Percentiles rank a stretch among this genome's conserved stretches.
Conservation (phyloP, 805 yeast species). For the Spathaspora girioi region DNA sequence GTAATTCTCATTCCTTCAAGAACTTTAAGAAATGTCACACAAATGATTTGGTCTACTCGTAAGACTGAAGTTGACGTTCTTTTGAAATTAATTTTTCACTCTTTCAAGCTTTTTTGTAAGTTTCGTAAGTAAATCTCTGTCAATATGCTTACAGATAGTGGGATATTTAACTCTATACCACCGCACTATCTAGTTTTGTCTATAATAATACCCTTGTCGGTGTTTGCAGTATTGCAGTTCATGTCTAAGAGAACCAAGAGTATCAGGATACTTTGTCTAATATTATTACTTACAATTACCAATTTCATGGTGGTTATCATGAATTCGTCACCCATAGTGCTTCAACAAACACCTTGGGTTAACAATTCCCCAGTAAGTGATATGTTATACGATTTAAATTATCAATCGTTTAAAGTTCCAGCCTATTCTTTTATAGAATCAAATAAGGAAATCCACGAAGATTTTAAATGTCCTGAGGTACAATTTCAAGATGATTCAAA, state of each 20-base stretch:
- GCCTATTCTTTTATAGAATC: constrained; percentile 3
- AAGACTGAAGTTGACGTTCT: too few relatives aligned
- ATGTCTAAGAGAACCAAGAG: background rate
- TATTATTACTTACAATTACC: background rate
- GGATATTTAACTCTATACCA: background rate
- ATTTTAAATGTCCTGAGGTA: background rate
- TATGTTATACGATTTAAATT: background rate
- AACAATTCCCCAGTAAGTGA: background rate
- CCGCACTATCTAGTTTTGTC: background rate
- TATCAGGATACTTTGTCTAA: too few relatives aligned
- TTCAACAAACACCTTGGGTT: background rate
- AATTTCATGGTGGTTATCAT: background rate
- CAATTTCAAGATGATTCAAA: background rate
- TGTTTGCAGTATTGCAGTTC: background rate
- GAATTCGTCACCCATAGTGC: background rate
- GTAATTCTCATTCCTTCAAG: too few relatives aligned
- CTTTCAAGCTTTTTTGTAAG: too few relatives aligned
- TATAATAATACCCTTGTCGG: background rate
- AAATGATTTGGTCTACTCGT: too few relatives aligned
- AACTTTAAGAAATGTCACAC: too few relatives aligned
- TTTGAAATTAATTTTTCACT: too few relatives aligned
- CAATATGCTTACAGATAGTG: background rate
- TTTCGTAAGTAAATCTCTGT: background rate
- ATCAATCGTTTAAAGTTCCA: constrained; percentile 2
- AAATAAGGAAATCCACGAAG: background rate